Evolutionary conservation across 2,329 filamentous ascomycete genomes (phyloP).

Genomic region (Diaporthe australafricana): DNA sequence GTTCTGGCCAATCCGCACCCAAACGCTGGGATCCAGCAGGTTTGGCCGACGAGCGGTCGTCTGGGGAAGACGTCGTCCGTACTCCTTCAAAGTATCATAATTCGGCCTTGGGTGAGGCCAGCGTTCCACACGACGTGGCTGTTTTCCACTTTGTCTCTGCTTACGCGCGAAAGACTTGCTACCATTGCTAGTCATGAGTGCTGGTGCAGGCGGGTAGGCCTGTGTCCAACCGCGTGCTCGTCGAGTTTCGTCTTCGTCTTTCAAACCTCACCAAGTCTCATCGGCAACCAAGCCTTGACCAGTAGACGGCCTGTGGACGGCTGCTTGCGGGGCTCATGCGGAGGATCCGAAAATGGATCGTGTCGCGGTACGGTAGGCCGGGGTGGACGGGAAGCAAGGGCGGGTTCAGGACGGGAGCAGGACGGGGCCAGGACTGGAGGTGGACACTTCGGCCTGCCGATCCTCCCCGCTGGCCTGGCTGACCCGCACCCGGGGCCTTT

Average conservation of each 20-base stretch:
- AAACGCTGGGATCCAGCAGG: slow-evolving; percentile 7
- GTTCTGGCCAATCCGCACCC: slow-evolving; percentile 18
- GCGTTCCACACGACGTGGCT: neutral
- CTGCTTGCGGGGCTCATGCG: slow-evolving; percentile 12
- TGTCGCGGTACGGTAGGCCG: slow-evolving; percentile 14
- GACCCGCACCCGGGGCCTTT: slow-evolving; percentile 3
- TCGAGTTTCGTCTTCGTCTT: slow-evolving; percentile 16
- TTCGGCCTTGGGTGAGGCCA: neutral
- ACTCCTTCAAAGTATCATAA: neutral
- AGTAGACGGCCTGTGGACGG: neutral
- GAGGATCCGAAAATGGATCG: slow-evolving; percentile 2
- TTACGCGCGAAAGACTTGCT: neutral
- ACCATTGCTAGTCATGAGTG: slow-evolving; percentile 4
- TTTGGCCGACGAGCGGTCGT: neutral
- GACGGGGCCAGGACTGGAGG: neutral
- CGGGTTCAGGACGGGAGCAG: neutral
- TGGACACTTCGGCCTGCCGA: neutral
- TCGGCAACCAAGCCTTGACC: slow-evolving; percentile 22
- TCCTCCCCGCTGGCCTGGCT: neutral
- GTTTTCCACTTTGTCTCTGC: neutral
- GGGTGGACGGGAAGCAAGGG: slow-evolving; percentile 5
- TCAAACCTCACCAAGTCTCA: slow-evolving; percentile 22
- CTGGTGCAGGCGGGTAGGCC: neutral
- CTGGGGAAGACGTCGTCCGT: neutral
- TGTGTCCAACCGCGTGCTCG: slow-evolving; percentile 5